Evolutionary conservation across 2,329 filamentous ascomycete species (phyloP), one percentile per base, ranked within the genome.

Genomic region (Penicillium corylophilum): DNA sequence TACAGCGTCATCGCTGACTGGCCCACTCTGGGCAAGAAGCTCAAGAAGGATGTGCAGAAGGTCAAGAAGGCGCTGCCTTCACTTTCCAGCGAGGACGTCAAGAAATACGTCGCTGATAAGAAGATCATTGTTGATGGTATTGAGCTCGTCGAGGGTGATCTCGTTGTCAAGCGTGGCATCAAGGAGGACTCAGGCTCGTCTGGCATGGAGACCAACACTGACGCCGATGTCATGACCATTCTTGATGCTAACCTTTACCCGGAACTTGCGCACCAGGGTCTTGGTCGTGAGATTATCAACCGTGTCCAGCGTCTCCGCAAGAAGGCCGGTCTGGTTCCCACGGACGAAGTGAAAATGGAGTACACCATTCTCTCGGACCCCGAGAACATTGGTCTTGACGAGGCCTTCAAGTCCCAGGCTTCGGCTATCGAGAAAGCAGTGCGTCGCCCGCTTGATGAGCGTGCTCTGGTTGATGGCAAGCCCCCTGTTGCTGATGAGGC

Each of bases 311-410:
- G 89, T 61, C 79, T 97, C 56, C 86, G 94, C 60, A 99, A 99
- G 83, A 94, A 94, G 78, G 92, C 92, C 7, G 90, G 90, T 0
- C 79, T 99, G 46, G 84, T 92, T 57, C 85, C 91, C 1, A 97
- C 93, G 0, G 94, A 99, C 67, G 94, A 97, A 67, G 86, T 99
- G 56, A 89, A 88, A 75, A 96, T 99, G 89, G 89, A 95, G 71
- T 97, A 96, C 75, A 81, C 80, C 51, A 84, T 97, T 5, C 75
- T 95, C 44, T 81, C 83, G 7, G 91, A 96, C 66, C 88, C 89
- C 0, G 88, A 94, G 2, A 81, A 83, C 40, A 80, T 92, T 53
- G 90, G 89, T 5, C 72, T 96, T 22, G 83, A 81, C 51, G 78
- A 81, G 48, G 85, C 86, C 2, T 90, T 95, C 66, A 78, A 82